Conservation (phyloP, 2,329 filamentous ascomycete species). For the Didymella glomerata region DNA sequence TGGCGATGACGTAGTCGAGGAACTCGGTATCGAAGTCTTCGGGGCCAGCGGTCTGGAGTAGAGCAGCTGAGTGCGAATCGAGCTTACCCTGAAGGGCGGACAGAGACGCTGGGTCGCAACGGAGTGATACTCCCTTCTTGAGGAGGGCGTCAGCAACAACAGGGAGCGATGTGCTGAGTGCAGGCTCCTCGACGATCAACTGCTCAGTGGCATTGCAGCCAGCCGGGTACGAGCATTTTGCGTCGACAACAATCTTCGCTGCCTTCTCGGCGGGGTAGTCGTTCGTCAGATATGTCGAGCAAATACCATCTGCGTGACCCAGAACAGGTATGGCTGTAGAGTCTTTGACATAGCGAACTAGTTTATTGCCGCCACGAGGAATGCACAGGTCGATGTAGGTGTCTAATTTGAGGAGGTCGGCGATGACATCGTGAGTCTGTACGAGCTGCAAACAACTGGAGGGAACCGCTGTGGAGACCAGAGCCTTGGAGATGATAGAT, state of each 20-base stretch:
- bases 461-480: conserved; percentile 77
- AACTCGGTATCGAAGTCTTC: conserved; percentile 89
- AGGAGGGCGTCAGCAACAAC: conserved; percentile 76
- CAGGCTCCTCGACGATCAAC: conserved; percentile 79
- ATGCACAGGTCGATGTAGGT: conserved; percentile 93
- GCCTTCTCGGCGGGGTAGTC: conserved; percentile 79
- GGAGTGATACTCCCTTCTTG: conserved; percentile 79
- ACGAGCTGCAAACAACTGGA: conserved; percentile 91
- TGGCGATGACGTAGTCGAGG: conserved; percentile 80
- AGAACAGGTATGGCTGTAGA: conserved; percentile 94
- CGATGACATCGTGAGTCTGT: conserved; percentile 88
- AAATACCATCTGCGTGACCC: conserved; percentile 94
- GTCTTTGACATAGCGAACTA: conserved; percentile 88
- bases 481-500: conserved; percentile 79
- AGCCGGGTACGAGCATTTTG: conserved; percentile 93
- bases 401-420: conserved; percentile 85
- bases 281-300: conserved; percentile 82
- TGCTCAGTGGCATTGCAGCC: conserved; percentile 97
- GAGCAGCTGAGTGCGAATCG: conserved; percentile 49
- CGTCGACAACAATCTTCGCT: conserved; percentile 80
- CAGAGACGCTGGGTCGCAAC: conserved; percentile 77
- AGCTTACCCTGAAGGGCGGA: conserved; percentile 64
- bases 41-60: conserved; percentile 71
- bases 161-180: conserved; percentile 73
- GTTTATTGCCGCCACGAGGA: conserved; percentile 87